Evolutionary conservation across 331 rosid genomes (phyloP).

Genomic region (Spiraea crenata): DNA sequence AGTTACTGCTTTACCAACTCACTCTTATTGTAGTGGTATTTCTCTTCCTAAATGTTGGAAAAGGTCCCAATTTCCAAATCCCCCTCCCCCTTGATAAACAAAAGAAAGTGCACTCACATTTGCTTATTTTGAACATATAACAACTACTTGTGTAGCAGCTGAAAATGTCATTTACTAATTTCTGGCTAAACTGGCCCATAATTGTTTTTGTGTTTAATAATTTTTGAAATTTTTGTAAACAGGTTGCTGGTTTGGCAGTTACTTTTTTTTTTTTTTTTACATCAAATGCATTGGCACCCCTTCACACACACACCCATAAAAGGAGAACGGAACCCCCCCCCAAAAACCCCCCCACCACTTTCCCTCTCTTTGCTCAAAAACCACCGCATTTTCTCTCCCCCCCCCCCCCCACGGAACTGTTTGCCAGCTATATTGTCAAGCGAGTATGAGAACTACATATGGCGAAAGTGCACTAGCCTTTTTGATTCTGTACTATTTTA

Average conservation of each 20-base stretch:
- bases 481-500: conserved; percentile 49
- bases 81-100: too few species aligned
- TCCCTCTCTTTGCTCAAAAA: neutral
- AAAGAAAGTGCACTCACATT: neutral
- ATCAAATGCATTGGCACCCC: conserved; percentile 55
- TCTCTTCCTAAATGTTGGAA: too few species aligned
- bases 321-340: too few species aligned
- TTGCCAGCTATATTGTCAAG: conserved; percentile 58
- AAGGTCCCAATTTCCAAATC: too few species aligned
- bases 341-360: too few species aligned
- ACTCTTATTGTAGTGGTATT: too few species aligned
- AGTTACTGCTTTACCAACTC: neutral
- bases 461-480: conserved; percentile 40
- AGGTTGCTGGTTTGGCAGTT: conserved; percentile 65
- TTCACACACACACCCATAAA: too few species aligned
- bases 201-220: neutral
- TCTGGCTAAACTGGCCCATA: neutral
- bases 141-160: neutral
- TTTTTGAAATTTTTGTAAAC: conserved; percentile 22
- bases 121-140: neutral
- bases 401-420: conserved; percentile 4
- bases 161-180: neutral
- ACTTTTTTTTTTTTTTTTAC: conserved; percentile 53
- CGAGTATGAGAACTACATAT: conserved; percentile 44
- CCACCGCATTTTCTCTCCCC: conserved; percentile 1